Conservation (phyloP, 1,284 basidiomycete genomes). For the Ustilago bromivora region DNA sequence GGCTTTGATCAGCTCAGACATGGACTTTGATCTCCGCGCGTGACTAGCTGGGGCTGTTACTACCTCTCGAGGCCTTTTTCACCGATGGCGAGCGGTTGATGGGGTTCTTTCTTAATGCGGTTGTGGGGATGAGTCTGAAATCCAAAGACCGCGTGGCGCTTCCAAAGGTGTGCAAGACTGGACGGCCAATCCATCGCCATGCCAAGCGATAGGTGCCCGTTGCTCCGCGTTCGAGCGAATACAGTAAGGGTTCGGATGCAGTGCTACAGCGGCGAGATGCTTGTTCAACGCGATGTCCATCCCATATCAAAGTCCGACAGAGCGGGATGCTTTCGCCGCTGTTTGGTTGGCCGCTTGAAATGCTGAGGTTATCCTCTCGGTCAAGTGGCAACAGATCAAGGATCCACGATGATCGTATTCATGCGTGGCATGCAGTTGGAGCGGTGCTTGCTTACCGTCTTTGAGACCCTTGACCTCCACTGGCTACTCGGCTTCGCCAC, state of each 20-base stretch:
- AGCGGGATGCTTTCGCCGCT: not conserved
- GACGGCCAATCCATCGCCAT: not conserved
- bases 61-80: not conserved
- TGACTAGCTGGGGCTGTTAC: not conserved
- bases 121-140: not conserved
- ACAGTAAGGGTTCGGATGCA: too few species aligned
- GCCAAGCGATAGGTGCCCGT: not conserved
- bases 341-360: not conserved
- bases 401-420: too few species aligned
- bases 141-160: not conserved
- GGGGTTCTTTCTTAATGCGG: not conserved
- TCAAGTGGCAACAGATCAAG: not conserved
- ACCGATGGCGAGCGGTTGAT: not conserved
- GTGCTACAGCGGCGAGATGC: slow-evolving; percentile 9
- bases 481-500: too few species aligned
- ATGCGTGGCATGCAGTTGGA: not conserved
- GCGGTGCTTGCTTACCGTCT: too few species aligned
- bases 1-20: slow-evolving; percentile 13
- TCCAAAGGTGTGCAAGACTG: slow-evolving; percentile 6
- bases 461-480: too few species aligned
- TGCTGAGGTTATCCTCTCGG: not conserved
- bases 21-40: not conserved
- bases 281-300: slow-evolving; percentile 17
- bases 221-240: not conserved
- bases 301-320: slow-evolving; percentile 17